Conservation (phyloP, 306 rosid species). For the Dalbergia cultrata region DNA sequence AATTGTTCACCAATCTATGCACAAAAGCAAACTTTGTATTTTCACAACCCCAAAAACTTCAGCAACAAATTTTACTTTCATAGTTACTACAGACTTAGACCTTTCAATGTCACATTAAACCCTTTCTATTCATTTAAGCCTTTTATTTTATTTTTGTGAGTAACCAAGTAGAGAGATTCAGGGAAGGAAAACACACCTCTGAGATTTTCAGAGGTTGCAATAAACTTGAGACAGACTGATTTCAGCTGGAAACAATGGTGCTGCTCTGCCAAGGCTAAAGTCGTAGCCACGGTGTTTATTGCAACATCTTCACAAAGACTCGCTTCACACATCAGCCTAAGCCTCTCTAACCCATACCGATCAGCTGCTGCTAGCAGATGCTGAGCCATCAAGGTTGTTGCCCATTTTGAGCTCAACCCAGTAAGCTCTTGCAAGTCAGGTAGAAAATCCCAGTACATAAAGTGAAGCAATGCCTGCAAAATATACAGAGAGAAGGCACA, state of each 20-base stretch:
- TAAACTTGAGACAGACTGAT: conserved; percentile 83
- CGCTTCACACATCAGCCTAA: conserved; percentile 74
- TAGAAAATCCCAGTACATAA: conserved; percentile 80
- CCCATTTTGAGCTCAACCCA: conserved; percentile 71
- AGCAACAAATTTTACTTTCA: conserved; percentile 3
- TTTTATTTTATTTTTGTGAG: background rate
- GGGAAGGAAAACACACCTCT: conserved; percentile 57
- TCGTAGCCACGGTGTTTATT: conserved; percentile 84
- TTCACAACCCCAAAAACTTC: background rate
- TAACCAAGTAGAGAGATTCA: conserved; percentile 24
- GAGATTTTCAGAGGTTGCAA: conserved; percentile 84
- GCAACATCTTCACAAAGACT: conserved; percentile 76
- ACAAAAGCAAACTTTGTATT: conserved; percentile 7
- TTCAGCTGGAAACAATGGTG: conserved; percentile 90
- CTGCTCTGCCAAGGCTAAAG: conserved; percentile 92
- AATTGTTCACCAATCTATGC: background rate
- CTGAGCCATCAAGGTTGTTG: conserved; percentile 81
- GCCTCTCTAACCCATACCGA: conserved; percentile 82
- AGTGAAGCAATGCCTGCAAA: conserved; percentile 82
- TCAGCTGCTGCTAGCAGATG: conserved; percentile 95
- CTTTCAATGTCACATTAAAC: conserved; percentile 3
- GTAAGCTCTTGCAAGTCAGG: conserved; percentile 82
- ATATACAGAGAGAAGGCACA: conserved; percentile 31
- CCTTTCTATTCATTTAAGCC: background rate
- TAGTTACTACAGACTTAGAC: background rate